Percentiles rank a stretch among this genome's conserved stretches.
Conservation (phyloP, 768 basidiomycete genomes). For the Tremella fuciformis region DNA sequence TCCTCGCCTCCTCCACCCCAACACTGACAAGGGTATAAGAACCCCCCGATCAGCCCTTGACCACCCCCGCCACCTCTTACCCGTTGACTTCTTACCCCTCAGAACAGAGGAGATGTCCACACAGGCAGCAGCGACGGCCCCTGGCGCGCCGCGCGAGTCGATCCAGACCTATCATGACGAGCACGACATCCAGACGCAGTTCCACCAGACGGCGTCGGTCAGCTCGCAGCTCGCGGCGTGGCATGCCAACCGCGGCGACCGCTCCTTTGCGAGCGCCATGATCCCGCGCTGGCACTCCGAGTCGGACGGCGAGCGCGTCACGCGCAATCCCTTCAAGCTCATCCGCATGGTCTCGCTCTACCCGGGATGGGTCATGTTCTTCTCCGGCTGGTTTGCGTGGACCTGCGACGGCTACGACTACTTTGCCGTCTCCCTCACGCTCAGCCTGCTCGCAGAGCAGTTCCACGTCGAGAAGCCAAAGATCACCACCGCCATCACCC, state of each 20-base stretch:
- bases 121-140: too few relatives aligned
- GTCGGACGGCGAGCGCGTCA: slow-evolving; percentile 19
- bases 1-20: too few relatives aligned
- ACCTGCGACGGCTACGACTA: slow-evolving; percentile 83
- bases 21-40: too few relatives aligned
- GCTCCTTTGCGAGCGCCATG: slow-evolving; percentile 31
- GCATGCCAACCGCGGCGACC: slow-evolving; percentile 39
- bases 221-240: slow-evolving; percentile 38
- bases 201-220: slow-evolving; percentile 15
- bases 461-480: slow-evolving; percentile 38
- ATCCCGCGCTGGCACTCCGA: slow-evolving; percentile 27
- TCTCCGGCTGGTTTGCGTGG: slow-evolving; percentile 71
- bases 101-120: too few relatives aligned
- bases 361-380: slow-evolving; percentile 47
- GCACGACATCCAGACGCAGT: neutral
- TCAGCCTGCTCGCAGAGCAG: slow-evolving; percentile 41
- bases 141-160: too few relatives aligned
- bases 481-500: slow-evolving; percentile 62
- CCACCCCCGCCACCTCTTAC: too few relatives aligned
- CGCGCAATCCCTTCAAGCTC: slow-evolving; percentile 48
- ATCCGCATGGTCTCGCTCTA: slow-evolving; percentile 40
- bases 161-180: neutral
- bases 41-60: too few relatives aligned
- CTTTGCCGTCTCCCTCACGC: slow-evolving; percentile 61
- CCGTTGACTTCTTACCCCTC: too few relatives aligned